A percentile compares a stretch with the other conserved stretches of the same genome.
phyloP scores from a whole-genome alignment of 129 eudicot species.

The Artemisia annua region DNA sequence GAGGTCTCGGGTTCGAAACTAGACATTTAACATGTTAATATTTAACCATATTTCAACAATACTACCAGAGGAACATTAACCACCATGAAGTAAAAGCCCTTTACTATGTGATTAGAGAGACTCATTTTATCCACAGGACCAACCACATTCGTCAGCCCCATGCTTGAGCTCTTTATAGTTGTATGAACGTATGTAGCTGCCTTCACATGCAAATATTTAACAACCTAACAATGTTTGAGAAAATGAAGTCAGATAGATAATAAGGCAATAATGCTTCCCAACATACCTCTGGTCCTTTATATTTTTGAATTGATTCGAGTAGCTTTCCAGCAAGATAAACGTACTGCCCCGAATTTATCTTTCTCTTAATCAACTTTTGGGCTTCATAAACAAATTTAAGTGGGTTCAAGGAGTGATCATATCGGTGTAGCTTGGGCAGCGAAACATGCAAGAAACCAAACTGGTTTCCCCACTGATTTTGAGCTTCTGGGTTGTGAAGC shows the following conservation, averaged over 20 bases:
- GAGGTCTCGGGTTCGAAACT: too few species aligned
- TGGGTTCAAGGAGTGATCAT: slow-evolving; percentile 32
- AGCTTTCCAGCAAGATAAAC: slow-evolving; percentile 67
- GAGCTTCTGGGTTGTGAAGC: slow-evolving; percentile 46
- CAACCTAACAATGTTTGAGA: too few species aligned
- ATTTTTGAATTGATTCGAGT: slow-evolving; percentile 57
- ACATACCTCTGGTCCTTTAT: slow-evolving; percentile 73
- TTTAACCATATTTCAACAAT: too few species aligned
- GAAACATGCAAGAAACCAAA: slow-evolving; percentile 69
- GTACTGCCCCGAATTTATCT: slow-evolving; percentile 58
- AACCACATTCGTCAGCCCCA: slow-evolving; percentile 42
- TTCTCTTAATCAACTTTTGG: slow-evolving; percentile 43
- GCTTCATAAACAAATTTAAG: slow-evolving; percentile 51
- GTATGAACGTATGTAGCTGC: slow-evolving; percentile 40
- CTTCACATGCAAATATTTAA: slow-evolving; percentile 19
- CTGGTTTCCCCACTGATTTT: slow-evolving; percentile 73
- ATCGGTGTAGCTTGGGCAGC: slow-evolving; percentile 41
- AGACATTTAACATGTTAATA: too few species aligned
- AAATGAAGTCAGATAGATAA: too few species aligned
- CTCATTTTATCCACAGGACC: slow-evolving; percentile 54
- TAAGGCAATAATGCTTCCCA: neutral
- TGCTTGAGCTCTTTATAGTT: slow-evolving; percentile 44
- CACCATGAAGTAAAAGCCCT: slow-evolving; percentile 49
- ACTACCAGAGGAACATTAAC: slow-evolving; percentile 49
- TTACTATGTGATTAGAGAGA: slow-evolving; percentile 42